Conservation (phyloP, 768 basidiomycete genomes). For the Amanita pseudoporphyria region DNA sequence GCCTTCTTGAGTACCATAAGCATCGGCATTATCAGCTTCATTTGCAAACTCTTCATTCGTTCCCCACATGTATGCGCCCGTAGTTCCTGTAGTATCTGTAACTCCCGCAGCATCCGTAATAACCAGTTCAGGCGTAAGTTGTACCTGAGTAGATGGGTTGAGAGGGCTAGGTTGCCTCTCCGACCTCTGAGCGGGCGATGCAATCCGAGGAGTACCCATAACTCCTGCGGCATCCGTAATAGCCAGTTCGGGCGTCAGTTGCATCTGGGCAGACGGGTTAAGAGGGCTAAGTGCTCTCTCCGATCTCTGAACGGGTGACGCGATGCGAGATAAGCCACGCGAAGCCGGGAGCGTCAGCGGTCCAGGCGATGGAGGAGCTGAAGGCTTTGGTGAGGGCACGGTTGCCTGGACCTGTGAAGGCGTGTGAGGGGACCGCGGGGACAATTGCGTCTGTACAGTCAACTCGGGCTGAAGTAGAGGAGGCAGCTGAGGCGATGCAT, state of each 20-base stretch:
- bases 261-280: constrained; percentile 22
- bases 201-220: constrained; percentile 12
- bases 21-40: not conserved
- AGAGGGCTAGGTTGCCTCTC: constrained; percentile 23
- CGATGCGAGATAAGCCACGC: constrained; percentile 12
- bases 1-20: not conserved
- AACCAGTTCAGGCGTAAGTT: constrained; percentile 7
- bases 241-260: constrained; percentile 7
- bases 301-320: constrained; percentile 16
- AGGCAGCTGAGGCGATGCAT: not conserved
- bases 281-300: constrained; percentile 23
- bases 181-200: constrained; percentile 16
- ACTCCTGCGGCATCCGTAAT: constrained; percentile 13
- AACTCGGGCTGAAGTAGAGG: not conserved
- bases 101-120: constrained; percentile 15
- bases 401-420: not conserved
- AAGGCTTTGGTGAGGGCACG: not conserved
- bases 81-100: not conserved
- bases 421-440: not conserved
- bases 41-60: not conserved
- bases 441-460: not conserved
- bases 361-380: not conserved
- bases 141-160: constrained; percentile 22
- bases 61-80: not conserved
- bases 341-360: not conserved